Evolutionary conservation across 208 protist species (phyloP), one percentile per base, ranked within the genome.

Genomic region (Kentomonas sorsogonicus): DNA sequence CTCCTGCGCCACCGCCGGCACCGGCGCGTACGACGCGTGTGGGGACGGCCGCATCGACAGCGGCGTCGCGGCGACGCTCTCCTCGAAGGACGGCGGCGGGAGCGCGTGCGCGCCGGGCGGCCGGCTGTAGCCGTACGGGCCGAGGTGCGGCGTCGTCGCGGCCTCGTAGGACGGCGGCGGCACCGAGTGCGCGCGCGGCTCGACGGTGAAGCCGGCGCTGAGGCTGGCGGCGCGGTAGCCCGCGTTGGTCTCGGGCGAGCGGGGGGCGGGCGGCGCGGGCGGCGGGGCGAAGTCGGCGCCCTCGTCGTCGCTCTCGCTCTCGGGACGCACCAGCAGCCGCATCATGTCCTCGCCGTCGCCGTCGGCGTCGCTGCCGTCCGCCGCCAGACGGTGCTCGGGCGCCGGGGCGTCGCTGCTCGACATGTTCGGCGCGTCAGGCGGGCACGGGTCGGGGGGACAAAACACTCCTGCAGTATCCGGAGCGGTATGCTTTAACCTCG

Each of bases 61-160:
- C 3, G 72, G 71, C 34, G 74, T 77, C 0, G 74, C 53, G 39
- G 44, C 44, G 11, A 47, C 71, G 29, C 81, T 79, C 66, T 89
- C 85, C 3, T 74, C 75, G 45, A 92, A 92, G 38, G 78, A 77
- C 43, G 81, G 81, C 54, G 79, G 79, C 18, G 80, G 75, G 18
- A 36, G n/a, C 0, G 31, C 20, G 39, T 52, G 45, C 7, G 33
- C 33, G 7, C 7, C 33, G 33, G 7, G 5, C 33, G 11, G 7
- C 33, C 7, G 33, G 33, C 33, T 36, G 10, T 3, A 40, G 31
- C 29, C 27, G 5, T 15, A 5, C 27, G 10, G 22, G 29, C 50
- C 50, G 18, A 40, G 39, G 29, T 40, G 39, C 33, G 33, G 7
- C 33, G 33, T 11, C 27, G 29, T 40, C 16, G 50, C 27, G 27